Evolutionary conservation across 2,329 filamentous ascomycete genomes (phyloP), one percentile per base, ranked within the genome.

Genomic region (Penicillium sp.): DNA sequence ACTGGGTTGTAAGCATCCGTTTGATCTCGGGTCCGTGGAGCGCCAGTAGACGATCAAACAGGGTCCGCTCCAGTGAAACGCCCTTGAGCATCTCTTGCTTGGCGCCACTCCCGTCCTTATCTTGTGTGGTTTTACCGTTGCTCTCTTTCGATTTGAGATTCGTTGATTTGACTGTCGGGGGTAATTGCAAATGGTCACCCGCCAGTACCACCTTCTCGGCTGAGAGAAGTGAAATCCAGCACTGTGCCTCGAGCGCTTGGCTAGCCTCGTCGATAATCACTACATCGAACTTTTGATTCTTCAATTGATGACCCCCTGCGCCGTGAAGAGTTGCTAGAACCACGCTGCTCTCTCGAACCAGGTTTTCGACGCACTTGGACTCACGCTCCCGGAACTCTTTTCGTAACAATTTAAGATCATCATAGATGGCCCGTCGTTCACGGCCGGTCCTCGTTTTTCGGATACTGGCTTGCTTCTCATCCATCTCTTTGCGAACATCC

Each of bases 231-330:
- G 95, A 88, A 54, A 98, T 93, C 95, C 95, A 99, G 78, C 93
- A 97, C 76, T 98, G 94, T 0, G 95, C 93, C 77, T 99, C 95
- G 10, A 98, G 82, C 1, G 95, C 95, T 75, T 99, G 95, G 73
- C 91, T 96, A 4, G 93, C 95, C 78, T 99, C 95, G 71, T 99
- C 95, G 58, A 99, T 92, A 61, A 99, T 88, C 31, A 99, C 91
- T 4, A 96, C 90, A 74, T 99, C 95, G 65, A 99, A 99, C 54
- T 86, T 80, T 70, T 96, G 87, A 62, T 88, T 85, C 61, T 87
- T 88, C 35, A 96, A 80, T 76, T 97, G 92, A 67, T 87, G 89
- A 0, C 93, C 90, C 8, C 95, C 95, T 0, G 94, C 90, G 2
- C 95, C 95, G 75, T 99, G 95, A 47, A 99, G 82, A 2, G 95